A percentile compares a stretch with the other conserved stretches of the same genome.
Conservation (phyloP, 1,284 basidiomycete genomes). For the Trametes sp. region DNA sequence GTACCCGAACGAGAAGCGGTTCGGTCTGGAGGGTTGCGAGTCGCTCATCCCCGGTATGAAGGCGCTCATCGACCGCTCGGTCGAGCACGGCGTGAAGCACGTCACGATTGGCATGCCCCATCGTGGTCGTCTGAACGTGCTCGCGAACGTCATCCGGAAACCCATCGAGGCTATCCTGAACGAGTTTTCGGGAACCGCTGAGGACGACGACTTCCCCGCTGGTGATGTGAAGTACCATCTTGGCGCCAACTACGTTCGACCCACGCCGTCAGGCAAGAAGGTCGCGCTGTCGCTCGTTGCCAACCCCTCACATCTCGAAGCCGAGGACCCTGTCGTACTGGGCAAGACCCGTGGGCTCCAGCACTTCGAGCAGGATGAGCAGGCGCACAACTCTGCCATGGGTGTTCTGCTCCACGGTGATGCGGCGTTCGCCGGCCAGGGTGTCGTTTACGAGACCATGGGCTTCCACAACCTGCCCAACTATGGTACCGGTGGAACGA, state of each 20-base stretch:
- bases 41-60: constrained; percentile 99
- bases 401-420: constrained; percentile 97
- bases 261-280: constrained; percentile 98
- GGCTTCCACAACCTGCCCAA: constrained; percentile 95
- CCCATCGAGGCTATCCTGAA: constrained; percentile 98
- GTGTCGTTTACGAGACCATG: constrained; percentile 99
- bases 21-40: constrained; percentile 99
- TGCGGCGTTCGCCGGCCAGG: constrained; percentile 98
- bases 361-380: constrained; percentile 91
- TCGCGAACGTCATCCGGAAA: constrained; percentile 98
- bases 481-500: constrained; percentile 98
- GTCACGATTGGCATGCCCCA: constrained; percentile 99
- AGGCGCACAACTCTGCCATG: constrained; percentile 85
- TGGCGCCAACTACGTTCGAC: constrained; percentile 98
- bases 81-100: constrained; percentile 95
- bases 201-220: constrained; percentile 80
- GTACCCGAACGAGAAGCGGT: constrained; percentile 99
- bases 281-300: constrained; percentile 97
- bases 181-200: constrained; percentile 87
- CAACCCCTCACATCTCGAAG: constrained; percentile 98
- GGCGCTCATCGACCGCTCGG: constrained; percentile 97
- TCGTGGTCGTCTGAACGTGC: constrained; percentile 96
- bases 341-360: constrained; percentile 98
- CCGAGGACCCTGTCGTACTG: constrained; percentile 96
- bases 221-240: constrained; percentile 99